Evolutionary conservation across 2,329 filamentous ascomycete species (phyloP), one percentile per base, ranked within the genome.

Genomic region (Colletotrichum navitas): DNA sequence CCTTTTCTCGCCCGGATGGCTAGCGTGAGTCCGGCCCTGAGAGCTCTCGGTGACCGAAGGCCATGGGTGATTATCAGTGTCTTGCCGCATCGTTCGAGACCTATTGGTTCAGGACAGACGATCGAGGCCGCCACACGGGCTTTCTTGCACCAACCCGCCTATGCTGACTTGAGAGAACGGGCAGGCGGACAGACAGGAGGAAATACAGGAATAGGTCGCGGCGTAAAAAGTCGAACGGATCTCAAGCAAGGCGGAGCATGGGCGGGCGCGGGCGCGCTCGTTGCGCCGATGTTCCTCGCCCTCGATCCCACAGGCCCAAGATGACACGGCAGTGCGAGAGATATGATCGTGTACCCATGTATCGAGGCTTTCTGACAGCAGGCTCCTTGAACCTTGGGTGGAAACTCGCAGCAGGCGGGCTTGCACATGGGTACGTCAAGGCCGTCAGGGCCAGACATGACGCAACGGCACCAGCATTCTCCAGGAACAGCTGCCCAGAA

Each of bases 31-130:
- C 82, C 81, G 82, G 81, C 73, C 75, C 77, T 79, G 76, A 76
- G 77, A 75, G 74, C 73, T 75, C 77, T 84, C 83, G 83, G 83
- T 82, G 76, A 83, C 83, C 83, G 83, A 85, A 83, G 78, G 76
- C 79, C 77, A 78, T 80, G 78, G 77, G 73, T 74, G 76, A 81
- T 79, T 77, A 78, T 78, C 79, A 78, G 77, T 74, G 78, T 75
- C 76, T 79, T 81, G 77, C 81, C 79, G 77, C 73, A 80, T 80
- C 78, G 74, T 80, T 80, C 58, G 64, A 65, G 68, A 14, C 59
- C 66, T 68, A 72, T 74, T 72, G 72, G 72, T 59, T 72, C 65
- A 69, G 65, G 68, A 51, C 65, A 72, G 51, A 43, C 66, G 73
- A 68, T 71, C 62, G 63, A 61, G 61, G 58, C 64, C 47, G 67